Base-by-base conservation (phyloP, 2,329 filamentous ascomycete species). In the Arthrobotrys musiformis region DNA sequence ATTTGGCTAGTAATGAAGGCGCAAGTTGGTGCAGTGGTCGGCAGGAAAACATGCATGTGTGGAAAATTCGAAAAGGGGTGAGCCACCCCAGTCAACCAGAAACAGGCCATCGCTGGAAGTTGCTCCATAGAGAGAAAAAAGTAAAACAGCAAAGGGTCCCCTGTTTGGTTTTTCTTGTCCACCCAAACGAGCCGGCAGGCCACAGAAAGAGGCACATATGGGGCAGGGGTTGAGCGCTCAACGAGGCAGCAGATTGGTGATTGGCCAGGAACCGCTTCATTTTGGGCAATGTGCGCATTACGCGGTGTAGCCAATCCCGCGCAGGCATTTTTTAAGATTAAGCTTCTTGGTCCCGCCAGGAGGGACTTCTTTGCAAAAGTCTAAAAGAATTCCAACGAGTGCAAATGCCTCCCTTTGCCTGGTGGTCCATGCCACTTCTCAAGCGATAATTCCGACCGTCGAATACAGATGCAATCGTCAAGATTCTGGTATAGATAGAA, bases 31-130 rank as follows among this genome's bases (percentile, higher is more conserved):
- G 46, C 64, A 66, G 30, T 56, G 46, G 37, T 42, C 56, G 56
- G 67, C 44, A 66, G 40, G 30, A 56, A 63, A 66, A 67, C 60
- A 60, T 42, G 60, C 66, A 46, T 58, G 73, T 50, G 64, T 77
- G 66, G 73, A 77, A 77, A 70, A 70, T 77, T 70, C 73, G 73
- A 77, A 77, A 77, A 77, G 73, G 73, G 73, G 73, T 70, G 61
- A 76, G 64, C 30, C 46, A 69, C 61, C 73, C 73, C 46, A 70
- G 73, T 40, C 56, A 60, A 77, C 44, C 50, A 70, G 73, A 77
- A 77, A 77, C 73, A 70, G 54, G 40, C 72, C 73, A 60, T 64
- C 60, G 69, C 72, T 66, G 73, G 73, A 77, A 77, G 66, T 44
- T 77, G 52, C 66, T 62, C 26, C 73, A 60, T n/a, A 42, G 44